These are phyloP conservation scores for Penicillium griseofulvum DNA, from an alignment of 2,329 filamentous ascomycete genomes.

Conservation along the genomic window DNA sequence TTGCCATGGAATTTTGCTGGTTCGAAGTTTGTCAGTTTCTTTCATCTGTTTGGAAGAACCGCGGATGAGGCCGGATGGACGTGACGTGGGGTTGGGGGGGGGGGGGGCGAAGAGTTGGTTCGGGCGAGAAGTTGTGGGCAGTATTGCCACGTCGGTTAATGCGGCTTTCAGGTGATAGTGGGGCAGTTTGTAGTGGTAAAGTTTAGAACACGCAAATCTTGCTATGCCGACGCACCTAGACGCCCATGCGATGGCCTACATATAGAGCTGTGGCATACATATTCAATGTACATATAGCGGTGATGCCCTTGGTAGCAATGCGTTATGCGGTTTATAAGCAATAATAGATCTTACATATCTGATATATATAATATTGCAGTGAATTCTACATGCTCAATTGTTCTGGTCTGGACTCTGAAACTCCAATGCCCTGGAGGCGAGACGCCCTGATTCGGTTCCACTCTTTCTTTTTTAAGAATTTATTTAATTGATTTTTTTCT, in stretches of 20 bases:
- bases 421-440: neutral
- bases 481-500: neutral
- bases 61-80: slow-evolving; percentile 10
- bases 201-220: neutral
- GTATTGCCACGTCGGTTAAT: slow-evolving; percentile 10
- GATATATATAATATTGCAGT: neutral
- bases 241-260: neutral
- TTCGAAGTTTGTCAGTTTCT: neutral
- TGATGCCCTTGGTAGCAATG: neutral
- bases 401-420: neutral
- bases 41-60: slow-evolving; percentile 9
- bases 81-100: slow-evolving; percentile 14
- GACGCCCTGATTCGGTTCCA: slow-evolving; percentile 14
- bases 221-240: neutral
- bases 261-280: neutral
- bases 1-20: neutral
- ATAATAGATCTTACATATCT: neutral
- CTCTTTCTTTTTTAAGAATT: slow-evolving; percentile 12
- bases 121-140: neutral
- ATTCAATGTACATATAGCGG: neutral
- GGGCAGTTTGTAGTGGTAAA: neutral
- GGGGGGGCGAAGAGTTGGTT: neutral
- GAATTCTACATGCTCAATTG: neutral
- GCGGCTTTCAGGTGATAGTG: neutral
- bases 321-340: neutral